A percentile compares a stretch with the other conserved stretches of the same genome.
Evolutionary conservation across 2,329 filamentous ascomycete genomes (phyloP).

Genomic region (Fusarium anguioides): DNA sequence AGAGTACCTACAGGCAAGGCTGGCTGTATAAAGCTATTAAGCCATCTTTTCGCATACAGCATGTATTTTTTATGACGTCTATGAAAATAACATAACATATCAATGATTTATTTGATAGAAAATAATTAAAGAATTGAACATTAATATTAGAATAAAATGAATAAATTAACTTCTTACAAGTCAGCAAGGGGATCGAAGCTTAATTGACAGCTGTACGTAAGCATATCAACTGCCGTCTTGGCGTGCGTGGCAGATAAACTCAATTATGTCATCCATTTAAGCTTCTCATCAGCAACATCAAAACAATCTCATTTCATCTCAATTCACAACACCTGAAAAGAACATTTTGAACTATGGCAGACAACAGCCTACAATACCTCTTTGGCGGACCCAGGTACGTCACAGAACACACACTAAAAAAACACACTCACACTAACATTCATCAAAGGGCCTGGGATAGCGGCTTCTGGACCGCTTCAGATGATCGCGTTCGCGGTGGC

Average conservation of each 20-base stretch:
- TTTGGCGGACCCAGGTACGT: conserved; percentile 55
- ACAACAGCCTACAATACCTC: conserved; percentile 48
- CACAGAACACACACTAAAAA: background rate
- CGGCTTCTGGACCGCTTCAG: conserved; percentile 73
- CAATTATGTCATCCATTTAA: conserved; percentile 28
- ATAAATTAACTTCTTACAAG: background rate
- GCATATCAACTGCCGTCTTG: conserved; percentile 27
- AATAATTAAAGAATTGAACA: too few species aligned
- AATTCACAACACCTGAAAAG: background rate
- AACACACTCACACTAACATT: conserved; percentile 5
- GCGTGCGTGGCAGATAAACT: conserved; percentile 1
- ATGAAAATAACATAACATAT: background rate
- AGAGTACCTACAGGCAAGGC: too few species aligned
- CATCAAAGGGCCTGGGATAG: conserved; percentile 65
- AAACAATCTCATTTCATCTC: background rate
- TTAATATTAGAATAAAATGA: too few species aligned
- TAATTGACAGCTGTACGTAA: conserved; percentile 19
- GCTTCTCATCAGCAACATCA: background rate
- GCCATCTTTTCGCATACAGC: background rate
- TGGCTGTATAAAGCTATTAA: too few species aligned
- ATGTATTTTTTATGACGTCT: background rate
- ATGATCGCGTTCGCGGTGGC: conserved; percentile 83
- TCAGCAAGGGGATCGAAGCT: background rate
- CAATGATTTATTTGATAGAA: background rate
- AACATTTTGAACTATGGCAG: conserved; percentile 23